These are phyloP conservation scores for Microcera coccophila DNA, from an alignment of 2,329 filamentous ascomycete genomes.

Conservation along the genomic window DNA sequence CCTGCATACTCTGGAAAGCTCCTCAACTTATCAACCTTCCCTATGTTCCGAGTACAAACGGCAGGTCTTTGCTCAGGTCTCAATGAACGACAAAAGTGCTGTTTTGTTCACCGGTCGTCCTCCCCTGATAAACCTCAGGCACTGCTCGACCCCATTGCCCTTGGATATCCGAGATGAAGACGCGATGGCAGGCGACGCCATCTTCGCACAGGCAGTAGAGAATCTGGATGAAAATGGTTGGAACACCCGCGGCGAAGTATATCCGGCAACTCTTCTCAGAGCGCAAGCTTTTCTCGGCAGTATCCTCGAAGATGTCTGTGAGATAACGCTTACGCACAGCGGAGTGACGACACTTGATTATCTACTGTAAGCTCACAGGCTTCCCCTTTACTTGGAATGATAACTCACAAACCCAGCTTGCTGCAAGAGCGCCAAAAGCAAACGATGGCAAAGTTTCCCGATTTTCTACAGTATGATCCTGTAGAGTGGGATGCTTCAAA, in stretches of 20 bases:
- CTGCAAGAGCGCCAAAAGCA: not conserved
- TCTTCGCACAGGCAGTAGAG: not conserved
- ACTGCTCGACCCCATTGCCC: not conserved
- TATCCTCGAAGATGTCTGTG: not conserved
- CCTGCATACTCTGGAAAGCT: not conserved
- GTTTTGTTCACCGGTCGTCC: not conserved
- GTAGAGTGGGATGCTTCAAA: too few relatives aligned
- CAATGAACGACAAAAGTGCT: not conserved
- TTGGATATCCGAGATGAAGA: not conserved
- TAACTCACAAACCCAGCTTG: not conserved
- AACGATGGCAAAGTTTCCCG: too few relatives aligned
- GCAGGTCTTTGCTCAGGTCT: not conserved
- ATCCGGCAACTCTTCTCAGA: not conserved
- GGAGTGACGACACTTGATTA: not conserved
- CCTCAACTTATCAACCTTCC: not conserved
- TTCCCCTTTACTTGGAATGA: not conserved
- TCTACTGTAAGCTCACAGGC: not conserved
- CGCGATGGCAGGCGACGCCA: not conserved
- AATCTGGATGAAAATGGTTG: not conserved
- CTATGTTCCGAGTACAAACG: not conserved
- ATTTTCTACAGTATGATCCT: too few relatives aligned
- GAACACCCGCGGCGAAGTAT: not conserved
- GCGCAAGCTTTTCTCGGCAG: not conserved
- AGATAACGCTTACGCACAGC: not conserved
- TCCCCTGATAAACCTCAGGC: not conserved